Conservation (phyloP, 2,329 filamentous ascomycete species). For the Colletotrichum cuscutae region DNA sequence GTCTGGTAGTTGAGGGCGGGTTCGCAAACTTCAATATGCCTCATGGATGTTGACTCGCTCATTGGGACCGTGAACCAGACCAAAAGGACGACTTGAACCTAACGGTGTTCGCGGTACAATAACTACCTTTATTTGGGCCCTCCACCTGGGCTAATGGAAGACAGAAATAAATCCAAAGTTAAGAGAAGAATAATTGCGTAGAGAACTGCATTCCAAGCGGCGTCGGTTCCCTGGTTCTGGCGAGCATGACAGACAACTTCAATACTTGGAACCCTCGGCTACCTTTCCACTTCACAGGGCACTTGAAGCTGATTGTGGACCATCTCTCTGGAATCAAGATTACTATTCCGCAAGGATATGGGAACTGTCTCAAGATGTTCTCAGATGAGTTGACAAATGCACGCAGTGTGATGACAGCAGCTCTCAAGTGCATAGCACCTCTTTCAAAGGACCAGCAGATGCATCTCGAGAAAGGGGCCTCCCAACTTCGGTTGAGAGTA, state of each 20-base stretch:
- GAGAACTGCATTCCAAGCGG: not conserved
- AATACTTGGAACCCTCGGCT: not conserved
- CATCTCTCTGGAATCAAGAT: not conserved
- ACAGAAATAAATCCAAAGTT: too few species aligned
- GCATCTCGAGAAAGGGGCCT: not conserved
- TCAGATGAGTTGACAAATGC: not conserved
- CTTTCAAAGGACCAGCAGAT: not conserved
- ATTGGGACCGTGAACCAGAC: not conserved
- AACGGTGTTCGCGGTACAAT: not conserved
- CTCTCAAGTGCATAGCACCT: not conserved
- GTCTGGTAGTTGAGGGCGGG: not conserved
- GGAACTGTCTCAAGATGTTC: not conserved
- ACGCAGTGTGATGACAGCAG: not conserved
- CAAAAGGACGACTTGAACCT: not conserved
- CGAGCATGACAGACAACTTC: not conserved
- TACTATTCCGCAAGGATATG: not conserved
- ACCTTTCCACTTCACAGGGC: not conserved
- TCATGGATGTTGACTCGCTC: not conserved
- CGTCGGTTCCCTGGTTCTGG: not conserved
- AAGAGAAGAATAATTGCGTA: too few species aligned
- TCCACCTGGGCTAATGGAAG: too few species aligned
- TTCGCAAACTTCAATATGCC: not conserved
- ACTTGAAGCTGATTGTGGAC: not conserved
- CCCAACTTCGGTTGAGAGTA: not conserved
- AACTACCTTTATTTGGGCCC: not conserved